These are phyloP conservation scores for Entomortierella lignicola DNA, from an alignment of 192 early-diverging fungal species.

Conservation along the genomic window DNA sequence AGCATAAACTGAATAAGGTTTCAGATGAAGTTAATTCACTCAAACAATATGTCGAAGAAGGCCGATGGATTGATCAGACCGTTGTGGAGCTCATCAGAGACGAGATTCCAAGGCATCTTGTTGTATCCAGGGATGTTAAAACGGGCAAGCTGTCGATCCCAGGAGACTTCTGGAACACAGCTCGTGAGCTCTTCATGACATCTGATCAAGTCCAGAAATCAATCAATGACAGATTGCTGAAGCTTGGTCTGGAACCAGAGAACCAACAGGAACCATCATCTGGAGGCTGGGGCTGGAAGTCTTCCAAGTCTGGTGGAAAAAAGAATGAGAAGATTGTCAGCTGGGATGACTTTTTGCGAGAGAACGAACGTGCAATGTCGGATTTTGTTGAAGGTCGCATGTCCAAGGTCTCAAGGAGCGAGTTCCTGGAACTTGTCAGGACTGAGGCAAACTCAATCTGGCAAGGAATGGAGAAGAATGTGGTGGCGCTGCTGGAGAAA, in stretches of 20 bases:
- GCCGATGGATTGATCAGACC: constrained; percentile 41
- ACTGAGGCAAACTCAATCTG: constrained; percentile 40
- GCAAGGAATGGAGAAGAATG: constrained; percentile 43
- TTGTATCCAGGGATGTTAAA: constrained; percentile 27
- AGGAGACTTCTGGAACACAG: constrained; percentile 37
- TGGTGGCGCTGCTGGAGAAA: constrained; percentile 31
- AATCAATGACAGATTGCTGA: constrained; percentile 4
- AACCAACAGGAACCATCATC: constrained; percentile 9
- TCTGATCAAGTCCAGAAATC: constrained; percentile 25
- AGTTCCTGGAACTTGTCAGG: constrained; percentile 31
- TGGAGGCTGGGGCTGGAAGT: constrained; percentile 2
- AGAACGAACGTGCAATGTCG: constrained; percentile 32
- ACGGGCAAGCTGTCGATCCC: constrained; percentile 32
- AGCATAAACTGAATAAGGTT: constrained; percentile 23
- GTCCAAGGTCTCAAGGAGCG: constrained; percentile 31
- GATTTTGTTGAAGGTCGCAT: constrained; percentile 34
- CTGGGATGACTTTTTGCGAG: constrained; percentile 35
- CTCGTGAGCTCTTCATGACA: constrained; percentile 28
- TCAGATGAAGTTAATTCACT: constrained; percentile 20
- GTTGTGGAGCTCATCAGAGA: constrained; percentile 30
- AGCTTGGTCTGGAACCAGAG: constrained; percentile 7
- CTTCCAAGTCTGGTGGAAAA: background rate
- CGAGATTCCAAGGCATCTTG: constrained; percentile 36
- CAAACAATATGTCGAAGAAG: constrained; percentile 17
- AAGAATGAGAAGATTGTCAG: constrained; percentile 21